phyloP scores from a whole-genome alignment of 2,329 filamentous ascomycete species.

The Venturia nashicola region DNA sequence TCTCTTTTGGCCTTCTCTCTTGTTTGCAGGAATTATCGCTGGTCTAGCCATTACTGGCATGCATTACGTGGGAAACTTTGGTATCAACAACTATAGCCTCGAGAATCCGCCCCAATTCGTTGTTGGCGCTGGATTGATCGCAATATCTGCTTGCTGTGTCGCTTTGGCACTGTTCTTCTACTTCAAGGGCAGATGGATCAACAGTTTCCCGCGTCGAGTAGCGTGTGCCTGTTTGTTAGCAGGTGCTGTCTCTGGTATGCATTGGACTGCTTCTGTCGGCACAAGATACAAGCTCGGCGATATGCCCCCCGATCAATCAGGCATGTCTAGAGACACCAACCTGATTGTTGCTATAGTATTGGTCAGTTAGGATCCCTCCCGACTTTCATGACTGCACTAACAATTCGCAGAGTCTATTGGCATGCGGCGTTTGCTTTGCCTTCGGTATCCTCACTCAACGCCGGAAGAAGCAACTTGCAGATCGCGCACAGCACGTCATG shows the following conservation, averaged over 20 bases:
- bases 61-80: conserved; percentile 80
- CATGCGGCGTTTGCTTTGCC: conserved; percentile 23
- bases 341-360: conserved; percentile 62
- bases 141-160: conserved; percentile 56
- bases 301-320: conserved; percentile 27
- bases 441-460: conserved; percentile 26
- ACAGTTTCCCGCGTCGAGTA: conserved; percentile 62
- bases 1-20: conserved; percentile 20
- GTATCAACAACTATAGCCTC: conserved; percentile 64
- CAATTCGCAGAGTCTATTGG: conserved; percentile 23
- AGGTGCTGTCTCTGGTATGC: conserved; percentile 71
- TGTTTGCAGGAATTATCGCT: conserved; percentile 54
- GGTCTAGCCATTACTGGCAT: conserved; percentile 70
- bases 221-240: conserved; percentile 57
- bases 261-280: conserved; percentile 67
- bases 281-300: conserved; percentile 52
- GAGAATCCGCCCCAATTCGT: conserved; percentile 49
- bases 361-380: conserved; percentile 32
- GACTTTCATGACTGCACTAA: conserved; percentile 1
- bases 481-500: conserved; percentile 41
- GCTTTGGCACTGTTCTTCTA: conserved; percentile 69
- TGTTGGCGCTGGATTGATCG: conserved; percentile 57
- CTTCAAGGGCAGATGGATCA: conserved; percentile 63
- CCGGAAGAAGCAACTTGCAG: conserved; percentile 23
- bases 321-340: conserved; percentile 44